phyloP scores from a whole-genome alignment of 2,329 filamentous ascomycete genomes.

The Penicillium griseofulvum region DNA sequence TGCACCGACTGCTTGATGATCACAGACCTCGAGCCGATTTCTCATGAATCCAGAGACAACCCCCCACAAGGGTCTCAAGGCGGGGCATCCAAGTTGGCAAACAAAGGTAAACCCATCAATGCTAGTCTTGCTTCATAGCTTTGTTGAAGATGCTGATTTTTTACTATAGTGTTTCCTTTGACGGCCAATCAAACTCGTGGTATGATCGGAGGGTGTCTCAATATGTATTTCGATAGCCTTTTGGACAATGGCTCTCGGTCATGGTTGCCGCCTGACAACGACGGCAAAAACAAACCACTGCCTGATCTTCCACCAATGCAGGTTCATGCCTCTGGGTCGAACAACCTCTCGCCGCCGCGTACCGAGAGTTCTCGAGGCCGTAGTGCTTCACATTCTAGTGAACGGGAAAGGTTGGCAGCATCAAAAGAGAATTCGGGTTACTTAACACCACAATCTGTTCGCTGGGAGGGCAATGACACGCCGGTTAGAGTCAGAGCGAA shows the following conservation, averaged over 20 bases:
- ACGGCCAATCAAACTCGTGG: slow-evolving; percentile 60
- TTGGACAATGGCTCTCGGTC: slow-evolving; percentile 28
- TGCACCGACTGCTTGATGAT: slow-evolving; percentile 82
- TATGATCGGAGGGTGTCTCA: slow-evolving; percentile 57
- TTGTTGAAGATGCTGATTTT: slow-evolving; percentile 2
- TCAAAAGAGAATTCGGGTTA: slow-evolving; percentile 17
- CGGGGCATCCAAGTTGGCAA: slow-evolving; percentile 1
- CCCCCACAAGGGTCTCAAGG: background rate
- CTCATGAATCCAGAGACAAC: slow-evolving; percentile 20
- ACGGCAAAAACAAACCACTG: slow-evolving; percentile 6
- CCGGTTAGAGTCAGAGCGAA: slow-evolving; percentile 27
- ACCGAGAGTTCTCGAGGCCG: slow-evolving; percentile 23
- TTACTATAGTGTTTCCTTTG: slow-evolving; percentile 45
- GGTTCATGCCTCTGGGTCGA: slow-evolving; percentile 7
- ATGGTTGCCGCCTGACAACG: slow-evolving; percentile 20
- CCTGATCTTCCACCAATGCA: slow-evolving; percentile 16
- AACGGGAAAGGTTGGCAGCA: slow-evolving; percentile 14
- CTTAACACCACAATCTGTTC: slow-evolving; percentile 15
- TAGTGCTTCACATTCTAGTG: slow-evolving; percentile 28
- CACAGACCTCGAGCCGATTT: slow-evolving; percentile 66
- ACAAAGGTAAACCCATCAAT: slow-evolving; percentile 10
- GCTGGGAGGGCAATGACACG: slow-evolving; percentile 19
- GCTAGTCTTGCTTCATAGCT: background rate
- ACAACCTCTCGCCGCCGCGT: slow-evolving; percentile 19
- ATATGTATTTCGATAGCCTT: slow-evolving; percentile 49